Base-by-base conservation (phyloP, 768 basidiomycete species). In the Tremella mesenterica region DNA sequence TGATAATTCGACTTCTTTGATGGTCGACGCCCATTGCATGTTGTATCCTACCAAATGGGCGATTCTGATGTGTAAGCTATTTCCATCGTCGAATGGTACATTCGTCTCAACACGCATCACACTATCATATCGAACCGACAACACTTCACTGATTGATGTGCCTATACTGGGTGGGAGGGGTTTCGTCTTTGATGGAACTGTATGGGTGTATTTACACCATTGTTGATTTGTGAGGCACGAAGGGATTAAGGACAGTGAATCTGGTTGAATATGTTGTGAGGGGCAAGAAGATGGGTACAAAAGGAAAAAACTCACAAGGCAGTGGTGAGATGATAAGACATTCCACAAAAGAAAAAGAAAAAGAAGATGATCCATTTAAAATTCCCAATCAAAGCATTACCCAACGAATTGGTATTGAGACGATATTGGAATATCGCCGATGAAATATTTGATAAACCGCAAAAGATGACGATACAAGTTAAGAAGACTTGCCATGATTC, bases 11-110 rank as follows among this genome's bases (percentile, higher is more conserved):
- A 61, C 63, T 53, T 88, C 86, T 79, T 89, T 90, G 65, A 81
- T 81, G 2, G 86, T 88, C 4, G 85, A 84, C 21, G 81, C 80
- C 86, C 86, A 88, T 9, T 80, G 78, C 72, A 75, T 73, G 67
- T 83, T 77, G 59, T 81, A 83, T 27, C 80, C 80, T 59, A 80
- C 79, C 30, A 83, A 46, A 64, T 83, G 81, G 0, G 82, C 79
- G 30, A 81, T 69, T 45, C 65, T 67, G 50, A 23, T 7, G 10
- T 3, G 27, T 51, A 8, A 62, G 55, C 23, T 52, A 33, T n/a
- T n/a, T n/a, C n/a, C n/a, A n/a, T n/a, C n/a, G n/a, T n/a, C n/a
- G n/a, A n/a, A n/a, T n/a, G n/a, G n/a, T n/a, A n/a, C n/a, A n/a
- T n/a, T n/a, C n/a, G n/a, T n/a, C n/a, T 44, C 50, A 50, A 33